Conservation (phyloP, 2,329 filamentous ascomycete genomes). For the Parastagonospora nodorum region DNA sequence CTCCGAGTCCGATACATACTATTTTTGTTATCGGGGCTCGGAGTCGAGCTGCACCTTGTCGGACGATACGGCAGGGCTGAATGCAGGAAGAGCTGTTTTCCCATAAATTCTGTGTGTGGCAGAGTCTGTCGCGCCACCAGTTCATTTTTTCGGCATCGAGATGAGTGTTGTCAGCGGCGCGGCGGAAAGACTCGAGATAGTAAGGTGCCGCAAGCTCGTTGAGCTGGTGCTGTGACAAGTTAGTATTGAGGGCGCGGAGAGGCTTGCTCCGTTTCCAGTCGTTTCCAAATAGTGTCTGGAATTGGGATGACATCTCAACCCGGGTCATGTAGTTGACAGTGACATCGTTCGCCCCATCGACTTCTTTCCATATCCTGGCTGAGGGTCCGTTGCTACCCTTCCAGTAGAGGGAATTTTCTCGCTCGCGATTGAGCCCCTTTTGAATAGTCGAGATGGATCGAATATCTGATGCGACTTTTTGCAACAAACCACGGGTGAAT, state of each 20-base stretch:
- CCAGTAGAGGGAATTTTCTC: background rate
- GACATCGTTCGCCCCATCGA: background rate
- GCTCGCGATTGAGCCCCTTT: background rate
- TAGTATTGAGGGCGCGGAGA: background rate
- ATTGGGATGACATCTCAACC: constrained; percentile 10
- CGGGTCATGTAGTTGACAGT: constrained; percentile 6
- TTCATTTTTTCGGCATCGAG: background rate
- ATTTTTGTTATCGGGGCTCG: constrained; percentile 9
- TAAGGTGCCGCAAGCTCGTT: background rate
- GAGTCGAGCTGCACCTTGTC: background rate
- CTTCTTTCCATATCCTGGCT: constrained; percentile 1
- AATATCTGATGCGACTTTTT: background rate
- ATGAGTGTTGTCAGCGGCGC: background rate
- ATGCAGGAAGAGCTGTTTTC: background rate
- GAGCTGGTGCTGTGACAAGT: background rate
- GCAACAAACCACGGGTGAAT: constrained; percentile 3
- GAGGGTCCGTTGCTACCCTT: background rate
- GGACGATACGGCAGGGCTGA: background rate
- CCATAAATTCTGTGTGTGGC: constrained; percentile 2
- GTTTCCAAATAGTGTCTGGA: constrained; percentile 2
- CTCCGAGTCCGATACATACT: constrained; percentile 19
- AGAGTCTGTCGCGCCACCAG: background rate
- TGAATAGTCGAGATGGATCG: background rate
- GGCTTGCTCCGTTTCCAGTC: background rate
- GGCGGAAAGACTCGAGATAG: background rate